These are phyloP conservation scores for Beta corolliflora DNA, from an alignment of 179 eudicot species.

Conservation along the genomic window DNA sequence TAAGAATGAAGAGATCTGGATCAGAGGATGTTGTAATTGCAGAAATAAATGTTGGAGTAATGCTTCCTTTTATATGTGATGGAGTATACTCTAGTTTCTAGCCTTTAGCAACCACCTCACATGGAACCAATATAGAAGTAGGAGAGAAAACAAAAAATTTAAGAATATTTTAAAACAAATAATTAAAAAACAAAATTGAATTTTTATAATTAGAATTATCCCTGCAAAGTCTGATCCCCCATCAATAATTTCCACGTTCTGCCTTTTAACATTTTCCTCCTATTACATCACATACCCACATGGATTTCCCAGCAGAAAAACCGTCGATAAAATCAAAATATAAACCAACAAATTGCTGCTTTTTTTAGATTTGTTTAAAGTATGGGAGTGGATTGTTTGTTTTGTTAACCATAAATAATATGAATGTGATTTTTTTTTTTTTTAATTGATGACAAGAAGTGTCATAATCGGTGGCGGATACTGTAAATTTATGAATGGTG, in stretches of 20 bases:
- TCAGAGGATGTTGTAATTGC: constrained; percentile 10
- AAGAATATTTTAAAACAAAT: background rate
- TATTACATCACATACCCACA: constrained; percentile 34
- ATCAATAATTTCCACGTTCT: constrained; percentile 42
- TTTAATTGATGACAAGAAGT: too few species aligned
- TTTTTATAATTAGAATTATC: constrained; percentile 13
- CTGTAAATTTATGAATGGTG: too few species aligned
- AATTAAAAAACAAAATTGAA: background rate
- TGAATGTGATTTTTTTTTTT: background rate
- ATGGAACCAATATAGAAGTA: constrained; percentile 16
- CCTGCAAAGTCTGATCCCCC: constrained; percentile 27
- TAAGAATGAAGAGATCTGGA: constrained; percentile 4
- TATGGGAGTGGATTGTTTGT: background rate
- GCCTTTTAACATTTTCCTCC: constrained; percentile 25
- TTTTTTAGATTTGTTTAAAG: constrained; percentile 25
- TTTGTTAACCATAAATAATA: background rate
- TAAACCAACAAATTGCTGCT: constrained; percentile 32
- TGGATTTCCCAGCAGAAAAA: constrained; percentile 32
- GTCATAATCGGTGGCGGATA: too few species aligned
- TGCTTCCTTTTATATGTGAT: constrained; percentile 19
- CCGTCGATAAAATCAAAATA: constrained; percentile 24
- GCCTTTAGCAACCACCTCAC: constrained; percentile 30
- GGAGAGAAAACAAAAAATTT: background rate
- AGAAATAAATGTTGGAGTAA: constrained; percentile 15
- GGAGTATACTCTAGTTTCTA: background rate